Percentiles rank a stretch among this genome's conserved stretches.
phyloP scores from a whole-genome alignment of 768 basidiomycete genomes.

The Steccherinum ochraceum region DNA sequence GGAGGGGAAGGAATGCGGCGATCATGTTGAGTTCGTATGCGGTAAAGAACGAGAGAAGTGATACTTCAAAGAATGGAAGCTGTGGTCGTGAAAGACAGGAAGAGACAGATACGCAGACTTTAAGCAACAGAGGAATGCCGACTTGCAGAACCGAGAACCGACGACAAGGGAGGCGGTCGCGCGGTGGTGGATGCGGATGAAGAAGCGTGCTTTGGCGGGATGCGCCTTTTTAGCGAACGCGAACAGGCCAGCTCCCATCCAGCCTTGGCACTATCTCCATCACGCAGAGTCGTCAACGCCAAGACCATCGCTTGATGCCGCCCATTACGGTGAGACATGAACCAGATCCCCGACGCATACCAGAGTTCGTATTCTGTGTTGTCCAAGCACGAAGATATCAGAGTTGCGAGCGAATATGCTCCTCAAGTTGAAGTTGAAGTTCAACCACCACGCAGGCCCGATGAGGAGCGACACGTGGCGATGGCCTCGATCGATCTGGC shows the following conservation, averaged over 20 bases:
- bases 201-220: background rate
- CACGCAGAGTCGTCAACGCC: background rate
- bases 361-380: too few relatives aligned
- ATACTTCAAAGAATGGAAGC: constrained; percentile 1
- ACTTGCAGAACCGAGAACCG: constrained; percentile 2
- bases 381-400: too few relatives aligned
- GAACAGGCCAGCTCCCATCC: background rate
- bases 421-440: too few relatives aligned
- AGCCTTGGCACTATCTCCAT: background rate
- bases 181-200: constrained; percentile 7
- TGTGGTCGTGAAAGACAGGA: background rate
- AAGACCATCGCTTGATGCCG: background rate
- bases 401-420: too few relatives aligned
- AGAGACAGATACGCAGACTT: background rate
- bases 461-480: too few relatives aligned
- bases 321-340: too few relatives aligned
- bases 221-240: background rate
- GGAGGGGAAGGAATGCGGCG: background rate
- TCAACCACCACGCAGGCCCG: too few relatives aligned
- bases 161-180: constrained; percentile 3
- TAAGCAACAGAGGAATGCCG: background rate
- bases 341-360: too few relatives aligned
- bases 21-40: constrained; percentile 1
- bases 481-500: too few relatives aligned
- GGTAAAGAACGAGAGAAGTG: background rate